Evolutionary conservation across 1,284 basidiomycete genomes (phyloP).

Genomic region (Moesziomyces sp.): DNA sequence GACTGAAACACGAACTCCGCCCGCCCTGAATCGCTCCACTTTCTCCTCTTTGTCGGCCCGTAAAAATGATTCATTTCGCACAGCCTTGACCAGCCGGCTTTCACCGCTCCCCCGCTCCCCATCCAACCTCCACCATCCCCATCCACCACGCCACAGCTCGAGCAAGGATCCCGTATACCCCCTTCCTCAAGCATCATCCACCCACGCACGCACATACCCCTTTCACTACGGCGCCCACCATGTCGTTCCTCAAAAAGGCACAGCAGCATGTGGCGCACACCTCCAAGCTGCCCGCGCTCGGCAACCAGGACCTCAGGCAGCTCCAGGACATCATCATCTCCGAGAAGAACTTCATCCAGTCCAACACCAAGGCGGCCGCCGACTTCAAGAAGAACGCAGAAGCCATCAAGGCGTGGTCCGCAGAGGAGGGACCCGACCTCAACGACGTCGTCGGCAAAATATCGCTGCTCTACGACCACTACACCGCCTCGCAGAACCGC

Average conservation of each 20-base stretch:
- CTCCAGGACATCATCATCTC: constrained; percentile 88
- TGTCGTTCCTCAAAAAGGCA: constrained; percentile 63
- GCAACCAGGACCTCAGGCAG: constrained; percentile 82
- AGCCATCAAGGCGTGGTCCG: constrained; percentile 80
- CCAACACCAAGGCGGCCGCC: constrained; percentile 76
- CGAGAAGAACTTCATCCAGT: constrained; percentile 83
- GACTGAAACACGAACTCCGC: background rate
- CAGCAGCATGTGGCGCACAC: constrained; percentile 78
- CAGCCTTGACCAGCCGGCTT: background rate
- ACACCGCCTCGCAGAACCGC: constrained; percentile 76
- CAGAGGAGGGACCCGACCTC: constrained; percentile 87
- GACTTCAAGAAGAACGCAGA: constrained; percentile 81
- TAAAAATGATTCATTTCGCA: background rate
- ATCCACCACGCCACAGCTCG: background rate
- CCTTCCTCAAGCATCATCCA: constrained; percentile 1
- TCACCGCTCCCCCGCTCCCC: background rate
- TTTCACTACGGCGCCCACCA: constrained; percentile 11
- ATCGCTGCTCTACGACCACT: constrained; percentile 77
- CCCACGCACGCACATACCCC: background rate
- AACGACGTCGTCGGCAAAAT: constrained; percentile 81
- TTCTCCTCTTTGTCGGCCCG: background rate
- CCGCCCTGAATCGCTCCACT: constrained; percentile 3
- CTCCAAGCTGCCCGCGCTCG: constrained; percentile 76
- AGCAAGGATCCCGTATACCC: constrained; percentile 23
- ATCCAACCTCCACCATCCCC: constrained; percentile 9